Percentiles rank a stretch among this genome's conserved stretches.
Evolutionary conservation across 2,329 filamentous ascomycete species (phyloP).

Genomic region (Fusarium avenaceum): DNA sequence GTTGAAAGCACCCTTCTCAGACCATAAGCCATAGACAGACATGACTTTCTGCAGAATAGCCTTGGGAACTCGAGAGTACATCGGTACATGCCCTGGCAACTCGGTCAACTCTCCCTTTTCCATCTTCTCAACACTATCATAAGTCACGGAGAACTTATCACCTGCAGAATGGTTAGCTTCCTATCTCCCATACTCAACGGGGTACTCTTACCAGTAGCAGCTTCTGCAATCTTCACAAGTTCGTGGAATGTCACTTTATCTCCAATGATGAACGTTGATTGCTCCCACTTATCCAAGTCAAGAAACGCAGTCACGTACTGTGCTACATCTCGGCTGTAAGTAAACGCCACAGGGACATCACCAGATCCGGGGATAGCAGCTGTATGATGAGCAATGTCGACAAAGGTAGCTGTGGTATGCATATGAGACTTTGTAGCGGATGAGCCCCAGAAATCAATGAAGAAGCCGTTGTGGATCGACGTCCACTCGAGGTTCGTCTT

Average conservation of each 20-base stretch:
- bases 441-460: slow-evolving; percentile 23
- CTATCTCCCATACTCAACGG: rapidly evolving
- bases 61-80: slow-evolving; percentile 14
- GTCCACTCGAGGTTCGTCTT: slow-evolving; percentile 24
- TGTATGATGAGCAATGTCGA: slow-evolving; percentile 4
- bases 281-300: slow-evolving; percentile 4
- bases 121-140: slow-evolving; percentile 8
- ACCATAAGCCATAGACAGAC: slow-evolving; percentile 2
- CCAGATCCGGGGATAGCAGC: slow-evolving; percentile 14
- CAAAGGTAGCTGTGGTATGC: neutral
- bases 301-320: neutral
- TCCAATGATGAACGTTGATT: slow-evolving; percentile 15
- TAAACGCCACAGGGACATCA: neutral
- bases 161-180: neutral
- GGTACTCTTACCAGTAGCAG: slow-evolving; percentile 1
- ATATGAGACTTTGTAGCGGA: neutral
- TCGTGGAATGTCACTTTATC: slow-evolving; percentile 17
- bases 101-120: slow-evolving; percentile 18
- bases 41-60: neutral
- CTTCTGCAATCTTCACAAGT: neutral
- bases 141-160: neutral
- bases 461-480: slow-evolving; percentile 10
- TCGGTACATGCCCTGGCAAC: slow-evolving; percentile 1
- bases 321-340: slow-evolving; percentile 12
- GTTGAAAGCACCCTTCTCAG: neutral